Base-by-base conservation (phyloP, 305 asterid species). In the Fraxinus sp. region DNA sequence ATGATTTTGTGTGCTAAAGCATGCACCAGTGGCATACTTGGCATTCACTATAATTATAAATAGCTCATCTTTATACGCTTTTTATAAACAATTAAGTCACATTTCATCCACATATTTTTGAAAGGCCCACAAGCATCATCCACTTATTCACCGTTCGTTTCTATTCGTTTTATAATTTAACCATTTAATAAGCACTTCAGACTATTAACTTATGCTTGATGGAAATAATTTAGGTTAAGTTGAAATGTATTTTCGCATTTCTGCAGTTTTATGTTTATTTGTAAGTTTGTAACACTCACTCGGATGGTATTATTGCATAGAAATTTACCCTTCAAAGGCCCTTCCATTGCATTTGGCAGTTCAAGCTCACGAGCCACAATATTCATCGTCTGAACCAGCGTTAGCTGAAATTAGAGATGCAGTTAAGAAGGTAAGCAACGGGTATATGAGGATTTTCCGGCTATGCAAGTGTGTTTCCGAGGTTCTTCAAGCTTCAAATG, bases 251-350 rank as follows among this genome's bases (percentile, higher is more conserved):
- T 68, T 68, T 1, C n/a, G 32, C n/a, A 22, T 8, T 24, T 24
- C 0, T 5, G 1, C 7, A 8, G 6, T 64, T 64, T 64, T 24
- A 64, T 22, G 72, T 64, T 64, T 46, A 66, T 52, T 52, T 52
- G 64, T 52, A 52, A 52, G 64, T n/a, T 52, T 72, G 68, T n/a
- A 71, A 49, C 37, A 36, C 74, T 76, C 77, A 80, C 83, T 81
- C 75, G 49, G 8, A 80, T 82, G 79, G 36, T 72, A 85, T 88
- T 87, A 72, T 18, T 86, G 89, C 91, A 96, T 97, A 7, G 98
- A 97, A 32, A 79, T 94, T 77, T 96, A 96, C 82, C 98, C 99
- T 35, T 92, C 92, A 4, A 96, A 93, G 74, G 78, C 87, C 83
- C 78, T 95, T 85, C 98, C 97, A 39, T 86, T 86, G 30, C 87